phyloP scores from a whole-genome alignment of 805 yeast genomes.

The Wickerhamiella occidentalis region DNA sequence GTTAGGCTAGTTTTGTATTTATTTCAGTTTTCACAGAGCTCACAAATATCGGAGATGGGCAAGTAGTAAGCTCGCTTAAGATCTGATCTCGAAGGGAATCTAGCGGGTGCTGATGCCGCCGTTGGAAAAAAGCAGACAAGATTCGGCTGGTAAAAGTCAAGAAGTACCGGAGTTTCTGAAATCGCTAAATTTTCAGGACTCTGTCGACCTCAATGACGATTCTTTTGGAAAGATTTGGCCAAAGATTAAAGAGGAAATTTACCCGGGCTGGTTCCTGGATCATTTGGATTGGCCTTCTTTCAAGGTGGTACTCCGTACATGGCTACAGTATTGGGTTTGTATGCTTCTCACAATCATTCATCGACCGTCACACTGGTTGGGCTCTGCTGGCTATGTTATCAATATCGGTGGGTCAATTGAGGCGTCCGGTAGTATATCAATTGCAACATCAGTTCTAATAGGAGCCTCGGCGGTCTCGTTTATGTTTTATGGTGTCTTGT shows the following conservation, averaged over 20 bases:
- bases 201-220: constrained; percentile 1
- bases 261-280: constrained; percentile 15
- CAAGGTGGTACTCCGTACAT: constrained; percentile 19
- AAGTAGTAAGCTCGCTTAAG: background rate
- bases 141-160: background rate
- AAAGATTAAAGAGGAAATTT: background rate
- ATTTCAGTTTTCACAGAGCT: background rate
- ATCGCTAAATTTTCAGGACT: constrained; percentile 3
- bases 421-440: constrained; percentile 20
- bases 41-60: too few species aligned
- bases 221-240: background rate
- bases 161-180: background rate
- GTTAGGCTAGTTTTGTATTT: background rate
- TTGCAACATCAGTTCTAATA: constrained; percentile 11
- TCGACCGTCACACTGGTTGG: constrained; percentile 17
- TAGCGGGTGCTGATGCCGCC: background rate
- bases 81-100: background rate
- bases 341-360: constrained; percentile 15
- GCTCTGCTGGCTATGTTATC: constrained; percentile 18
- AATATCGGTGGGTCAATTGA: constrained; percentile 16
- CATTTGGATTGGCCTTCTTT: constrained; percentile 21
- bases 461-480: constrained; percentile 3
- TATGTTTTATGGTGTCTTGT: constrained; percentile 7
- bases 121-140: background rate
- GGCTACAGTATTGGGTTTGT: constrained; percentile 20